Base-by-base conservation (phyloP, 208 protist species). In the Wallacemonas collosoma region DNA sequence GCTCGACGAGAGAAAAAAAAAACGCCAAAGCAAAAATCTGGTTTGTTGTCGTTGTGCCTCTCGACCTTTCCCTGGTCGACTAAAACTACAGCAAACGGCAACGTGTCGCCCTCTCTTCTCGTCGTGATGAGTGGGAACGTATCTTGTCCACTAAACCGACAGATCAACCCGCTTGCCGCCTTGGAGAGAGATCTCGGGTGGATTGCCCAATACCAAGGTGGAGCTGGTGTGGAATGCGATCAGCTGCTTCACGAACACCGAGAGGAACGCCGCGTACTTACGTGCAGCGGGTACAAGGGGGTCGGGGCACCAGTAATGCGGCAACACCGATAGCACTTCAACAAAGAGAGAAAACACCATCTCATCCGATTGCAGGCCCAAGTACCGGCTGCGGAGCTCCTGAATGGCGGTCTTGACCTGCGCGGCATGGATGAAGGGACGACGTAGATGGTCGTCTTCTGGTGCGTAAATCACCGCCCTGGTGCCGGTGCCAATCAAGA, bases 291-390 rank as follows among this genome's bases (percentile, higher is more conserved):
- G 83, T 1, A 94, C 78, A n/a, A 87, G 75, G n/a, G 86, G 86
- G 51, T 94, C 87, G 6, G 89, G 86, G 70, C 87, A 96, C 89
- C 91, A 96, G 76, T 94, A 88, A 45, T 84, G 44, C 36, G 75
- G 76, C 17, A 89, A 36, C 39, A 85, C 71, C 11, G 74, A 71
- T 44, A 96, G 54, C 26, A 72, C 75, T 57, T 96, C 87, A 3
- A 94, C 53, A 71, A 94, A 94, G 35, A 94, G 68, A 3, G 85
- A 83, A 64, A 94, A 94, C 58, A 84, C 86, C 2, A 96, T 36
- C 58, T 90, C 85, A 44, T 76, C 82, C 40, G 71, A 63, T 14
- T 51, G n/a, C 3, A 80, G 70, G 36, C 58, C 54, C 40, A 56
- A 11, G 68, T 76, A 77, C 11, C 62, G 64, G 36, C 56, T 63